Evolutionary conservation across 2,329 filamentous ascomycete genomes (phyloP).

Genomic region (Fusarium chlamydosporum): DNA sequence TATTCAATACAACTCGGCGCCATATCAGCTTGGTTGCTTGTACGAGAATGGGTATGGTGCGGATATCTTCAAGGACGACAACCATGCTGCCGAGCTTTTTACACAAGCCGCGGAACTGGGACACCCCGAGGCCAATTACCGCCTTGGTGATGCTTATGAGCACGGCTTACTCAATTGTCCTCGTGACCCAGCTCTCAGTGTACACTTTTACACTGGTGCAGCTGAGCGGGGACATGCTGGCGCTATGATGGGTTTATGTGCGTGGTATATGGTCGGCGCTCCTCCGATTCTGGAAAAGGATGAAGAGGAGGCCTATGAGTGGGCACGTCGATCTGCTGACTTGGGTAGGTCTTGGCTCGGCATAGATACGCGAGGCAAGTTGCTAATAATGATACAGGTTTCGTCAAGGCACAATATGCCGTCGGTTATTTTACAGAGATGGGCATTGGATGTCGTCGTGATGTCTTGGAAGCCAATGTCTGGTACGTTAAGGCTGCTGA

Average conservation of each 20-base stretch:
- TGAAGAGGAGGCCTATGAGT: constrained; percentile 95
- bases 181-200: constrained; percentile 89
- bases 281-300: constrained; percentile 94
- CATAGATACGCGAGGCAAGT: constrained; percentile 1
- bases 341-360: constrained; percentile 72
- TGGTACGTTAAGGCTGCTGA: constrained; percentile 98
- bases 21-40: constrained; percentile 88
- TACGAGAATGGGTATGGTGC: constrained; percentile 96
- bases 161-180: constrained; percentile 90
- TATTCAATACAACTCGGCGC: constrained; percentile 89
- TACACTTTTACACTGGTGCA: constrained; percentile 97
- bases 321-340: constrained; percentile 89
- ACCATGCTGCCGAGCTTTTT: constrained; percentile 92
- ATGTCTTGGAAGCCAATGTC: constrained; percentile 96
- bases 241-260: constrained; percentile 98
- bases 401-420: constrained; percentile 87
- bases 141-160: constrained; percentile 97
- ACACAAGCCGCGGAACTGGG: constrained; percentile 94
- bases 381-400: constrained; percentile 62
- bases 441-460: constrained; percentile 94
- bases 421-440: constrained; percentile 98
- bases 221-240: constrained; percentile 85
- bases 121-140: constrained; percentile 86
- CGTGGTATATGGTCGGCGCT: constrained; percentile 98
- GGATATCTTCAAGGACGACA: constrained; percentile 91